These are phyloP conservation scores for Stephanodiscus triporus DNA, from an alignment of 108 stramenopile genomes.

Conservation along the genomic window DNA sequence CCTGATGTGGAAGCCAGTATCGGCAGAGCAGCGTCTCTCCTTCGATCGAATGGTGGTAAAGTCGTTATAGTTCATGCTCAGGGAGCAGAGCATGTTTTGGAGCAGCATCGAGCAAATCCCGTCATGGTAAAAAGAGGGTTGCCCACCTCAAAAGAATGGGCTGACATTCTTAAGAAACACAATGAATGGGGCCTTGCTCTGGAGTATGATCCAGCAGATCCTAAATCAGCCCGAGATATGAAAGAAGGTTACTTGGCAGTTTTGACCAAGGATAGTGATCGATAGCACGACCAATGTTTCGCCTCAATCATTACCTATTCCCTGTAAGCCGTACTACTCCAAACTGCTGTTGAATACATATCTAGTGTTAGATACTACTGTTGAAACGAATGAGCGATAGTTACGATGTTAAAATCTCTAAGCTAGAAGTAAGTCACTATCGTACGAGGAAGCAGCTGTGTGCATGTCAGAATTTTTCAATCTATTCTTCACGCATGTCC, in stretches of 20 bases:
- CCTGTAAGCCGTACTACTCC: not conserved
- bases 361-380: not conserved
- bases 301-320: not conserved
- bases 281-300: constrained; percentile 6
- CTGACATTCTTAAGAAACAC: constrained; percentile 32
- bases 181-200: constrained; percentile 29
- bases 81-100: constrained; percentile 66
- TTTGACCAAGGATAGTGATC: constrained; percentile 19
- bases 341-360: not conserved
- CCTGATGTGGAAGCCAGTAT: constrained; percentile 59
- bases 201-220: constrained; percentile 40
- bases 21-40: constrained; percentile 51
- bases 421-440: too few relatives aligned
- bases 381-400: not conserved
- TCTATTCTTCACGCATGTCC: constrained; percentile 13
- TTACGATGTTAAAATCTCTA: too few relatives aligned
- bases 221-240: constrained; percentile 39
- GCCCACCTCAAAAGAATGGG: constrained; percentile 62
- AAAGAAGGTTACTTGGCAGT: constrained; percentile 54
- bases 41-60: constrained; percentile 43
- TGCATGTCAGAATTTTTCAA: not conserved
- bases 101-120: constrained; percentile 65
- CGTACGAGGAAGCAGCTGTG: not conserved
- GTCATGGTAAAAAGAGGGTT: constrained; percentile 68
- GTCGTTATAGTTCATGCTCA: constrained; percentile 72